Percentiles rank a stretch among this genome's conserved stretches.
phyloP scores from a whole-genome alignment of 345 rosid genomes.

The Lepidium sativum region DNA sequence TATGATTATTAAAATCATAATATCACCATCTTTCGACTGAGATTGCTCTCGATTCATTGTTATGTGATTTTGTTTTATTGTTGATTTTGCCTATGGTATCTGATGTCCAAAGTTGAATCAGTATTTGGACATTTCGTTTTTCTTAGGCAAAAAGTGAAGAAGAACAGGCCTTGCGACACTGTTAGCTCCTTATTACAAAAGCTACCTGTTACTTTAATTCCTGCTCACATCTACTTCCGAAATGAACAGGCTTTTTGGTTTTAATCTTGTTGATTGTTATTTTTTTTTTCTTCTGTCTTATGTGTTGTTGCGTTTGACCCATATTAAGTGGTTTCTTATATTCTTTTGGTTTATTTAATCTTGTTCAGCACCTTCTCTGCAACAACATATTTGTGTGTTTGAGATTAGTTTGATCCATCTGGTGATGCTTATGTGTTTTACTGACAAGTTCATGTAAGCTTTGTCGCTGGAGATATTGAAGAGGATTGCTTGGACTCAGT shows the following conservation, averaged over 20 bases:
- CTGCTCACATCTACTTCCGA: no score
- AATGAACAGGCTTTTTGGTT: neutral
- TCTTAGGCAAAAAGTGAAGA: conserved; percentile 44
- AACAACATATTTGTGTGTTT: neutral
- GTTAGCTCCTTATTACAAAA: conserved; percentile 47
- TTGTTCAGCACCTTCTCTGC: neutral
- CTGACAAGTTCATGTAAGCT: neutral
- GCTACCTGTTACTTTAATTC: no score
- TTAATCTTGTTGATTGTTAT: neutral
- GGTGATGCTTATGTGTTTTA: neutral
- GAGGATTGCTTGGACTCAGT: neutral
- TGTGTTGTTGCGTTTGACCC: neutral
- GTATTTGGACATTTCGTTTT: conserved; percentile 61
- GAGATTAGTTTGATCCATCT: neutral
- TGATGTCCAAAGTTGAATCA: conserved; percentile 40
- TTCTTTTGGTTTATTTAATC: no score
- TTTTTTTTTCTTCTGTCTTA: neutral
- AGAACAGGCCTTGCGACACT: conserved; percentile 63
- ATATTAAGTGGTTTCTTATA: neutral
- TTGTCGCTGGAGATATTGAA: neutral
- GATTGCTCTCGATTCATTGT: no score
- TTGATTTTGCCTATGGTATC: conserved; percentile 61
- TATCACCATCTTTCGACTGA: conserved; percentile 95
- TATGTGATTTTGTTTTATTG: no score
- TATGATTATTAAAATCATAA: conserved; percentile 34